These are phyloP conservation scores for Ophioceras dolichostomum DNA, from an alignment of 2,329 filamentous ascomycete genomes.

Conservation along the genomic window DNA sequence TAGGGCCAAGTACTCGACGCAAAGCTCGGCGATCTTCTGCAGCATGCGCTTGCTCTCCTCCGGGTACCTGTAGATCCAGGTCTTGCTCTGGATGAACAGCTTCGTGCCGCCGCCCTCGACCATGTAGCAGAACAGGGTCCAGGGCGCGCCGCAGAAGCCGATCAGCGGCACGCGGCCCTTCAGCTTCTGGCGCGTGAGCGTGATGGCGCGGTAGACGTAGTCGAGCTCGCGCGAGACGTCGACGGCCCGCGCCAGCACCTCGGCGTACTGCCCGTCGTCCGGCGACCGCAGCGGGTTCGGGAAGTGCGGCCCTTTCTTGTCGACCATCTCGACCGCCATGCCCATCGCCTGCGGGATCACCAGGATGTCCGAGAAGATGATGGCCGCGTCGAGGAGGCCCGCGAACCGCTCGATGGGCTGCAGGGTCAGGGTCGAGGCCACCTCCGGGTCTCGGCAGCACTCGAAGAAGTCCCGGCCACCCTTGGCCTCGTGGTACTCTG, in stretches of 20 bases:
- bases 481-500: constrained; percentile 95
- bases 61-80: constrained; percentile 87
- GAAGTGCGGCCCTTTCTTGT: constrained; percentile 94
- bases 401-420: constrained; percentile 89
- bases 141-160: constrained; percentile 93
- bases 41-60: constrained; percentile 69
- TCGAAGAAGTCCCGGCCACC: constrained; percentile 89
- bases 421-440: constrained; percentile 84
- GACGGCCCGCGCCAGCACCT: constrained; percentile 66
- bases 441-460: constrained; percentile 86
- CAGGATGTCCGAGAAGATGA: constrained; percentile 98
- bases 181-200: constrained; percentile 77
- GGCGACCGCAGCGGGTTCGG: constrained; percentile 71
- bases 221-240: constrained; percentile 74
- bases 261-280: constrained; percentile 68
- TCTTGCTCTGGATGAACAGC: constrained; percentile 88
- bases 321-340: constrained; percentile 97
- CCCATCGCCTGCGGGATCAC: constrained; percentile 97
- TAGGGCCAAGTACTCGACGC: constrained; percentile 84
- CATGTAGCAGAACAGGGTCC: constrained; percentile 98
- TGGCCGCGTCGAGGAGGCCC: constrained; percentile 87
- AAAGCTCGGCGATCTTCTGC: constrained; percentile 86
- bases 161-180: constrained; percentile 82
- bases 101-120: constrained; percentile 95
- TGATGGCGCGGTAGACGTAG: constrained; percentile 95